Conservation (phyloP, 2,329 filamentous ascomycete genomes). For the Tetracladium maxilliforme region DNA sequence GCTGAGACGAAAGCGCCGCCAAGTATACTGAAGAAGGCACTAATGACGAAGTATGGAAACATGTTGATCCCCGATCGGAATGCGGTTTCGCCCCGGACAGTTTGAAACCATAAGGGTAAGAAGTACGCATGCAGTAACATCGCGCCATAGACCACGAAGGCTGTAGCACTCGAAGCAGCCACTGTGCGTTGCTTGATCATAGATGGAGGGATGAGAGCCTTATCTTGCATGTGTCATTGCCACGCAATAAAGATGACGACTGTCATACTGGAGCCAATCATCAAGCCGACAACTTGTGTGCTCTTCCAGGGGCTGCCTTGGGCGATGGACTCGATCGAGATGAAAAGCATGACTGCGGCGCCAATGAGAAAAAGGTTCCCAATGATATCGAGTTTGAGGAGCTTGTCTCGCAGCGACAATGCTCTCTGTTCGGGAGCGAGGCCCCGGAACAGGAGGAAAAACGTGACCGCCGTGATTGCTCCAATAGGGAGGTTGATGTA, state of each 20-base stretch:
- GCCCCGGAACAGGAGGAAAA: constrained; percentile 8
- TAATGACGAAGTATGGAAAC: constrained; percentile 10
- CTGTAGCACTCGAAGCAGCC: no score
- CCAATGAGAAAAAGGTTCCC: constrained; percentile 25
- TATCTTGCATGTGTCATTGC: no score
- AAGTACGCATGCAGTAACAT: constrained; percentile 13
- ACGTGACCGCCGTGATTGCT: constrained; percentile 14
- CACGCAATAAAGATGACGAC: neutral
- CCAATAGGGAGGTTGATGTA: constrained; percentile 25
- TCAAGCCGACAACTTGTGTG: neutral
- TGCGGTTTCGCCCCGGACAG: constrained; percentile 12
- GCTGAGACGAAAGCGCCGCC: constrained; percentile 9
- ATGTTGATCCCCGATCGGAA: constrained; percentile 13
- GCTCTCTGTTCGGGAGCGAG: neutral
- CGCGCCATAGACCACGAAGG: constrained; percentile 16
- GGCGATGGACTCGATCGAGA: neutral
- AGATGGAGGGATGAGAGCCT: no score
- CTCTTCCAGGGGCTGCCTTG: neutral
- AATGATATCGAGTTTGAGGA: constrained; percentile 25
- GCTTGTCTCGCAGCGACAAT: constrained; percentile 15
- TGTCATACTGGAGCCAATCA: neutral
- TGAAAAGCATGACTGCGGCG: constrained; percentile 16
- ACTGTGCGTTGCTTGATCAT: no score
- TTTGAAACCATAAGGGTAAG: constrained; percentile 13
- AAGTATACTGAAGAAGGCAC: constrained; percentile 9